phyloP scores from a whole-genome alignment of 352 stramenopile genomes.

The Phytophthora constricta region DNA sequence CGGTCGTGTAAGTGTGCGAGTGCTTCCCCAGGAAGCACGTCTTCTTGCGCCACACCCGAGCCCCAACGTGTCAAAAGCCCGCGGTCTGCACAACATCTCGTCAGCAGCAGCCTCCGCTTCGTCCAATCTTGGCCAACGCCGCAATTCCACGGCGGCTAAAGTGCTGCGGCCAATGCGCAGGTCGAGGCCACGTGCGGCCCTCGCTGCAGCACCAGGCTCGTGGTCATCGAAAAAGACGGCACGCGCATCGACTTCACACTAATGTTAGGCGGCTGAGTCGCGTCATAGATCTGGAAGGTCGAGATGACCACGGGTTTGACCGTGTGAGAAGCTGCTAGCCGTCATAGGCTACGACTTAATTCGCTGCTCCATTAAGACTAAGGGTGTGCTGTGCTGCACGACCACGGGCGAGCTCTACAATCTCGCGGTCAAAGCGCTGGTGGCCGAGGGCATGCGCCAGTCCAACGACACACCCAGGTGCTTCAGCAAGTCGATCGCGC shows the following conservation, averaged over 20 bases:
- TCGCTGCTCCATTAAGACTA: conserved; percentile 78
- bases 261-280: conserved; percentile 90
- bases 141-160: conserved; percentile 33
- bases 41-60: no score
- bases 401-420: conserved; percentile 89
- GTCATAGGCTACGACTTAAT: conserved; percentile 91
- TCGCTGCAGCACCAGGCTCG: conserved; percentile 68
- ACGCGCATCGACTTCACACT: conserved; percentile 92
- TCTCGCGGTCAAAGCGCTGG: conserved; percentile 74
- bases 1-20: no score
- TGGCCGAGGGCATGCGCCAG: conserved; percentile 73
- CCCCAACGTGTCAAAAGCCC: conserved; percentile 2
- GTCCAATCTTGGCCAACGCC: conserved; percentile 15
- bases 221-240: conserved; percentile 91
- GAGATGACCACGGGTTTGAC: conserved; percentile 84
- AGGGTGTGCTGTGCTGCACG: conserved; percentile 83
- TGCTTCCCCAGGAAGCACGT: no score
- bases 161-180: conserved; percentile 27
- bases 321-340: conserved; percentile 86
- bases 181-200: conserved; percentile 32
- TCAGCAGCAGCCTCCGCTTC: conserved; percentile 1
- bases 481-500: no score
- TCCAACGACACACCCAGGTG: no score
- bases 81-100: conserved; percentile 16
- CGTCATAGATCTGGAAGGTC: conserved; percentile 84